Evolutionary conservation across 106 monocot genomes (phyloP).

Genomic region (Dactylorhiza incarnata): DNA sequence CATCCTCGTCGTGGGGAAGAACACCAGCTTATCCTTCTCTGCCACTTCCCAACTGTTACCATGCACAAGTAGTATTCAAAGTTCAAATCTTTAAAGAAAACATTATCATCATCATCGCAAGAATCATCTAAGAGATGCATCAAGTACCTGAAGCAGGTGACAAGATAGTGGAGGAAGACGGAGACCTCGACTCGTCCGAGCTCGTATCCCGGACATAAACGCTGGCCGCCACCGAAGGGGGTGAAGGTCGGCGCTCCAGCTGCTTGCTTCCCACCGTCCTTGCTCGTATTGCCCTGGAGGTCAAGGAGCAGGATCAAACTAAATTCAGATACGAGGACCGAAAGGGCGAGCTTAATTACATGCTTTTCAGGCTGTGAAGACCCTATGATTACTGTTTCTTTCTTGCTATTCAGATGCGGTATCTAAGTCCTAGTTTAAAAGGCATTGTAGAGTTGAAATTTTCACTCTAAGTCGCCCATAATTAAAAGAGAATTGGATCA

Average conservation of each 20-base stretch:
- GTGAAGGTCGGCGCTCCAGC: conserved; percentile 35
- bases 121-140: neutral
- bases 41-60: conserved; percentile 64
- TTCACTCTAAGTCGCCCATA: neutral
- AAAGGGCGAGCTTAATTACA: no score
- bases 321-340: no score
- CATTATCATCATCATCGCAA: neutral
- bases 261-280: conserved; percentile 20
- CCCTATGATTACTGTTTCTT: no score
- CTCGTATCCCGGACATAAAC: conserved; percentile 88
- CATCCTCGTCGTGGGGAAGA: conserved; percentile 84
- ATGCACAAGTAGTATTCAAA: neutral
- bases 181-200: conserved; percentile 76
- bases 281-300: conserved; percentile 2
- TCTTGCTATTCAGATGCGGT: no score
- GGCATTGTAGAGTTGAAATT: neutral
- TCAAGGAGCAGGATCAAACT: neutral
- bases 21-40: conserved; percentile 64
- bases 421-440: no score
- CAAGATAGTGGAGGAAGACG: conserved; percentile 77
- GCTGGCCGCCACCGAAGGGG: conserved; percentile 79
- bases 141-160: conserved; percentile 71
- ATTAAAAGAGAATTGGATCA: neutral
- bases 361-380: no score
- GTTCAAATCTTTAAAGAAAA: neutral